These are phyloP conservation scores for Macadamia integrifolia DNA, from an alignment of 164 flowering plant species.

Conservation along the genomic window DNA sequence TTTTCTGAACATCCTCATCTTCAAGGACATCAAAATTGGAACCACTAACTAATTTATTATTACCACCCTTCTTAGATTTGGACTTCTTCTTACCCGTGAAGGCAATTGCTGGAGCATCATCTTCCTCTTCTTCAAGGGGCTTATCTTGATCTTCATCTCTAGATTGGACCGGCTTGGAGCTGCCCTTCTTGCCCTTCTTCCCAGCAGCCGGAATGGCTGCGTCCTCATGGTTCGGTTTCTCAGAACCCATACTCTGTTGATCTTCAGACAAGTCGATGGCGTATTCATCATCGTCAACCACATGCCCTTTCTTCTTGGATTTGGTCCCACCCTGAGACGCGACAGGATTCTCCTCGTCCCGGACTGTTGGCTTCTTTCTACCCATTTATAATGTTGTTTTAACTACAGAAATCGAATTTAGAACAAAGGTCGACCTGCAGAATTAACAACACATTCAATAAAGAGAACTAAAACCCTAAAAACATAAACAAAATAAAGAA, in stretches of 20 bases:
- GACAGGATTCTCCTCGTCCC: constrained; percentile 41
- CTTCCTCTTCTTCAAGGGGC: constrained; percentile 17
- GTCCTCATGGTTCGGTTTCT: constrained; percentile 26
- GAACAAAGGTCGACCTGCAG: neutral
- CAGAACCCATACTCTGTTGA: constrained; percentile 6
- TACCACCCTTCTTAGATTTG: constrained; percentile 39
- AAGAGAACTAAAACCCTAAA: neutral
- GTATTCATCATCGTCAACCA: constrained; percentile 80
- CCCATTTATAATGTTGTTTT: constrained; percentile 37
- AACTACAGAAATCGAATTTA: neutral
- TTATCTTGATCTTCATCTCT: constrained; percentile 27
- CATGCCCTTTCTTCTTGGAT: constrained; percentile 57
- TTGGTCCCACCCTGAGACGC: constrained; percentile 29
- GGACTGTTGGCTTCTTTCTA: constrained; percentile 47
- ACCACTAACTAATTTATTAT: constrained; percentile 21
- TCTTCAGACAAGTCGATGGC: constrained; percentile 54
- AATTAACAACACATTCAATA: too few species aligned
- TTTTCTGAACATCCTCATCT: constrained; percentile 9
- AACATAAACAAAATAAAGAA: neutral
- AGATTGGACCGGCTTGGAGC: constrained; percentile 13
- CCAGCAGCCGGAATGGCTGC: constrained; percentile 24
- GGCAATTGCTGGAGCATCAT: constrained; percentile 20
- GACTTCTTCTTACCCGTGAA: constrained; percentile 50
- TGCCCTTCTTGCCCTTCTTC: constrained; percentile 55
- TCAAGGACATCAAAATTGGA: constrained; percentile 22